Base-by-base conservation (phyloP, 2,329 filamentous ascomycete genomes). In the Rutstroemia sp. region DNA sequence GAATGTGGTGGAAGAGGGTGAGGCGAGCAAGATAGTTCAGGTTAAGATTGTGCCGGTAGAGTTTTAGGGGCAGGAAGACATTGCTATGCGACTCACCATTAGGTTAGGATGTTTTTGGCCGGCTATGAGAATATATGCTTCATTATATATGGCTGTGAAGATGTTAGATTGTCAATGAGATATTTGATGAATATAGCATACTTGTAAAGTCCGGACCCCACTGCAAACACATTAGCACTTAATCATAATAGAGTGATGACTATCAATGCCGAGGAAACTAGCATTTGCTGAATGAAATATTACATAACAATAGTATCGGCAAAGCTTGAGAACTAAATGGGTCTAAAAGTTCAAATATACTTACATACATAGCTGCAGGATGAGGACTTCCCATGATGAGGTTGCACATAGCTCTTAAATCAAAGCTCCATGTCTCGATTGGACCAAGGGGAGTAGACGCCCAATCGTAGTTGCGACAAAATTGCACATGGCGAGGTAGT, bases 301-400 rank as follows among this genome's bases (percentile, higher is more conserved):
- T 19, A 34, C 10, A 34, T 34, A 34, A 34, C 17, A 21, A 44
- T 12, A 10, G 4, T n/a, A 19, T 19, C 9, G 17, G 17, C 17
- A 5, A 44, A 12, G 40, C 10, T 5, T 5, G 8, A n/a, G 4
- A 6, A 21, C 8, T 19, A 17, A 44, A 44, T 23, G 5, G 9
- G 21, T 44, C 17, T 6, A 27, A 27, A 27, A 23, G 19, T 27
- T 16, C 4, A 10, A 25, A 47, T 42, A 8, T 47, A 47, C 44
- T 47, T 47, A 47, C 44, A 68, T 92, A 92, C 77, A 91, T 82
- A 7, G 86, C 85, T 5, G 84, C 82, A 1, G 87, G 86, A 65
- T 90, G 83, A 10, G 87, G 87, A 57, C 82, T 87, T 14, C 81
- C 86, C 87, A 94, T 91, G 63, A 95, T 83, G 45, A 92, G 72